phyloP scores from a whole-genome alignment of 306 rosid genomes.

The Vigna trinervia region DNA sequence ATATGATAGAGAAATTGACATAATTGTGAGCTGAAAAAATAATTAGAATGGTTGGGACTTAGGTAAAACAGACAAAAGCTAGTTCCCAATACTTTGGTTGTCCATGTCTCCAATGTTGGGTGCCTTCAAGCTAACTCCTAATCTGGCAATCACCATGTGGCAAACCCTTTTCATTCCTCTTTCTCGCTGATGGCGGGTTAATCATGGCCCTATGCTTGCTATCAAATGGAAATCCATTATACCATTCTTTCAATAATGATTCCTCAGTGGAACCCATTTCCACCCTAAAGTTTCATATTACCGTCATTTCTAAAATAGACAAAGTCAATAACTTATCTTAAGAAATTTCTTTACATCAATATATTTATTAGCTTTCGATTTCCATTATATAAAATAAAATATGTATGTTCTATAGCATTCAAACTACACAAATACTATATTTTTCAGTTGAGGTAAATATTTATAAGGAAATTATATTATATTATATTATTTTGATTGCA shows the following conservation, averaged over 20 bases:
- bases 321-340: too few relatives aligned
- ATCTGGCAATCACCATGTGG: slow-evolving; percentile 44
- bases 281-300: not conserved
- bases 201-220: slow-evolving; percentile 39
- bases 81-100: slow-evolving; percentile 39
- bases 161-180: slow-evolving; percentile 34
- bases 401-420: too few relatives aligned
- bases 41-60: slow-evolving; percentile 11
- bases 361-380: too few relatives aligned
- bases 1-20: not conserved
- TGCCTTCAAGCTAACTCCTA: slow-evolving; percentile 46
- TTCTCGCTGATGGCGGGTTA: slow-evolving; percentile 37
- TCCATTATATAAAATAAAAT: too few relatives aligned
- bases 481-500: not conserved
- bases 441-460: not conserved
- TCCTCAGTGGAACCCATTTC: slow-evolving; percentile 41
- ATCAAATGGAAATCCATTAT: slow-evolving; percentile 2
- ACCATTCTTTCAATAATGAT: slow-evolving; percentile 38
- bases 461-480: not conserved
- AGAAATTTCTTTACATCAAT: too few relatives aligned
- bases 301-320: not conserved
- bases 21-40: not conserved
- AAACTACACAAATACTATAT: too few relatives aligned
- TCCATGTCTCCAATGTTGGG: slow-evolving; percentile 40
- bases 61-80: slow-evolving; percentile 47